A percentile compares a stretch with the other conserved stretches of the same genome.
phyloP scores from a whole-genome alignment of 768 basidiomycete species.

The Tephrocybe sp. region DNA sequence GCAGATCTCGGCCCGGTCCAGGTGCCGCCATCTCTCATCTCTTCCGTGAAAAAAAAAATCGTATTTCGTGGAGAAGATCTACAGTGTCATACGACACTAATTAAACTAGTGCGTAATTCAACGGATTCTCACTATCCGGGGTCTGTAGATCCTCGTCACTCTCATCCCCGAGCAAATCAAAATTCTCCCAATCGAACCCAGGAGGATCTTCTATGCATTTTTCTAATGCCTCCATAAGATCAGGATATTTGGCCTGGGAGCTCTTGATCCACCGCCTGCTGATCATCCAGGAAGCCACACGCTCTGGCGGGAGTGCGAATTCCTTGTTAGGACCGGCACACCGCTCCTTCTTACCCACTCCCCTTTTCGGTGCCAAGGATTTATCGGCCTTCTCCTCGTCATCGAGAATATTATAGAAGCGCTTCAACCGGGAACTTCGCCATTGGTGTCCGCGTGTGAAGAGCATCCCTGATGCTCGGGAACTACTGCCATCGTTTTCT shows the following conservation, averaged over 20 bases:
- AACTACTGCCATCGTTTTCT: conserved; percentile 43
- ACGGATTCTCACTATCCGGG: conserved; percentile 28
- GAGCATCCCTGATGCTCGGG: conserved; percentile 37
- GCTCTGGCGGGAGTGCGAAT: conserved; percentile 59
- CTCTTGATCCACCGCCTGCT: conserved; percentile 61
- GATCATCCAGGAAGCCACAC: conserved; percentile 74
- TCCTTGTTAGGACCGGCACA: conserved; percentile 56
- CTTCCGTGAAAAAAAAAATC: neutral
- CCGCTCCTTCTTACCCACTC: conserved; percentile 56
- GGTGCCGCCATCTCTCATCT: neutral
- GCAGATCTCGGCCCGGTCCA: neutral
- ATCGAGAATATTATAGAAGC: conserved; percentile 63
- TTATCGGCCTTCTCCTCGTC: conserved; percentile 50
- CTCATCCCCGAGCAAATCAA: conserved; percentile 55
- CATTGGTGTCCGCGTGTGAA: conserved; percentile 61
- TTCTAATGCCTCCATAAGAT: conserved; percentile 42
- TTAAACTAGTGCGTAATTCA: conserved; percentile 34
- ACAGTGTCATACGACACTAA: neutral
- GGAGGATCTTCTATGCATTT: conserved; percentile 45
- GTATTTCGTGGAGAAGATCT: neutral
- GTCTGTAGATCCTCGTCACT: conserved; percentile 37
- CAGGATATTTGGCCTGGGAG: conserved; percentile 43
- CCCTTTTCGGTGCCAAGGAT: conserved; percentile 52
- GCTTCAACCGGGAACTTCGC: conserved; percentile 65
- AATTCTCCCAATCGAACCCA: conserved; percentile 51